Evolutionary conservation across 208 protist species (phyloP).

Genomic region (Crithidia bombi): DNA sequence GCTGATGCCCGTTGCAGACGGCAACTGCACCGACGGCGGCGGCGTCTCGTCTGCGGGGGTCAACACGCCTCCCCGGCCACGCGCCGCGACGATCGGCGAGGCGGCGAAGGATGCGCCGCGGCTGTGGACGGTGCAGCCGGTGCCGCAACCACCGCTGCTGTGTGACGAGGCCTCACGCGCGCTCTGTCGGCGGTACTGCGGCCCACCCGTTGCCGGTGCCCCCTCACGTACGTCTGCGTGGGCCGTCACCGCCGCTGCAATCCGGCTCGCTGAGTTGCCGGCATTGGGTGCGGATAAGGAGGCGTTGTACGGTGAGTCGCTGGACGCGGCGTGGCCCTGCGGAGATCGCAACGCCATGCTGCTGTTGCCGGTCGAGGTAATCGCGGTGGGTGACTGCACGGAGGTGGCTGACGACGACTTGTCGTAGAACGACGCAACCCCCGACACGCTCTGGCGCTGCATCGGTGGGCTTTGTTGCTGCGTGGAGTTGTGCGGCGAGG

Average conservation of each 20-base stretch:
- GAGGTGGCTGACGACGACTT: slow-evolving; percentile 9
- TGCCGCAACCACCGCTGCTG: slow-evolving; percentile 9
- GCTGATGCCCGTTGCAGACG: neutral
- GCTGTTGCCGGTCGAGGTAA: slow-evolving; percentile 3
- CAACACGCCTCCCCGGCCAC: neutral
- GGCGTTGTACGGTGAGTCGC: slow-evolving; percentile 9
- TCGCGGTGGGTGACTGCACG: slow-evolving; percentile 8
- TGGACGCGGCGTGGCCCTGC: neutral
- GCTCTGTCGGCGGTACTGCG: slow-evolving; percentile 9
- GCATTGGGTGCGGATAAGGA: neutral
- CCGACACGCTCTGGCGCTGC: neutral
- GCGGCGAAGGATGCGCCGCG: neutral
- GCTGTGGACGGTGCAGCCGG: slow-evolving; percentile 5
- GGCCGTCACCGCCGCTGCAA: too few species aligned
- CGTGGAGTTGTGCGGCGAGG: neutral
- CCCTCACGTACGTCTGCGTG: too few species aligned
- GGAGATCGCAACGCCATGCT: neutral
- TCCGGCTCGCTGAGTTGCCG: too few species aligned
- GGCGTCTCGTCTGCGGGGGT: neutral
- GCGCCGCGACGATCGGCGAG: neutral
- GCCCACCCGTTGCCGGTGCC: neutral
- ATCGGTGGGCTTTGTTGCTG: neutral
- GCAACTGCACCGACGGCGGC: neutral
- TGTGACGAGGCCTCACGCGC: slow-evolving; percentile 1
- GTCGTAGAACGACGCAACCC: neutral